These are phyloP conservation scores for Aspergillus latus DNA, from an alignment of 2,329 filamentous ascomycete species.

Conservation along the genomic window DNA sequence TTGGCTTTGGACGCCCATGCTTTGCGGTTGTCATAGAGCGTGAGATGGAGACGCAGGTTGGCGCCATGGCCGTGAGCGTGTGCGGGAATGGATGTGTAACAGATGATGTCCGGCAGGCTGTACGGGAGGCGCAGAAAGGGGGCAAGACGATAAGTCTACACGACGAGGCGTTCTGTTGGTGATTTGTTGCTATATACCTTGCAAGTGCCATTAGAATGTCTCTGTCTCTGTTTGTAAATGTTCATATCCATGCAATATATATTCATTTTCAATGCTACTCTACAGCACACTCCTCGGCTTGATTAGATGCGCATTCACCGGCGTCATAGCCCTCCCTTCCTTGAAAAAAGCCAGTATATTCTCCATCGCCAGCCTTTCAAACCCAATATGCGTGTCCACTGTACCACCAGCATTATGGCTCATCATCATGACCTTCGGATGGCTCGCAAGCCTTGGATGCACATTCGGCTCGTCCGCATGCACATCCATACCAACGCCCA, in stretches of 20 bases:
- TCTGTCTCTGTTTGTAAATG: not conserved
- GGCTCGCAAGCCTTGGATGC: slow-evolving; percentile 42
- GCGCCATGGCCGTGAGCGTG: slow-evolving; percentile 40
- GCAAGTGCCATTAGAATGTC: too few species aligned
- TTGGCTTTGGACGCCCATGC: slow-evolving; percentile 29
- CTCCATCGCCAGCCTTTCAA: slow-evolving; percentile 49
- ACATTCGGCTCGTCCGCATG: slow-evolving; percentile 48
- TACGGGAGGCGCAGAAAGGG: slow-evolving; percentile 28
- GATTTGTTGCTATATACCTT: slow-evolving; percentile 11
- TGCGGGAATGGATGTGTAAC: slow-evolving; percentile 40
- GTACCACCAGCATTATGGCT: slow-evolving; percentile 50
- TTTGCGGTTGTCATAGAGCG: slow-evolving; percentile 26
- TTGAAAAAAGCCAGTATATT: slow-evolving; percentile 45
- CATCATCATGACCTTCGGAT: slow-evolving; percentile 46
- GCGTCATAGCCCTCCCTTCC: slow-evolving; percentile 36
- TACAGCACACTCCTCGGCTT: slow-evolving; percentile 24
- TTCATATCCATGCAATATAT: not conserved
- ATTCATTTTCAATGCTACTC: not conserved
- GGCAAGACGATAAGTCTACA: slow-evolving; percentile 35
- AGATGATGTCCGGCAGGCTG: slow-evolving; percentile 37
- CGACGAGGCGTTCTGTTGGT: slow-evolving; percentile 41
- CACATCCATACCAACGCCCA: slow-evolving; percentile 50
- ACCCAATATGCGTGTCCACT: slow-evolving; percentile 45
- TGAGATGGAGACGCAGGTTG: slow-evolving; percentile 32
- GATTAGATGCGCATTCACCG: slow-evolving; percentile 49